These are phyloP conservation scores for Sugiyamaella japonica DNA, from an alignment of 1,139 yeast species.

Conservation along the genomic window DNA sequence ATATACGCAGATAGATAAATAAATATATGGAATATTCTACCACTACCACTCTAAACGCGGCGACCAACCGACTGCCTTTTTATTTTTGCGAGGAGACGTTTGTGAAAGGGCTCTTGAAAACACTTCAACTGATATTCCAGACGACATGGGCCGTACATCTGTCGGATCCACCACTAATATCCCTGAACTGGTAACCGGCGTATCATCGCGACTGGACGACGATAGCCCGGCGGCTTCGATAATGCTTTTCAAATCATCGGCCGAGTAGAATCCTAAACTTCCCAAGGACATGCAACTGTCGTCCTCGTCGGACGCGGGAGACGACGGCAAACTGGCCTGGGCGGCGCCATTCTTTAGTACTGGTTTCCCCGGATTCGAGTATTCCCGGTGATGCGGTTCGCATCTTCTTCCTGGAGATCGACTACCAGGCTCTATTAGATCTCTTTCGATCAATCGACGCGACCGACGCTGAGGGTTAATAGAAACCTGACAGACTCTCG, in stretches of 20 bases:
- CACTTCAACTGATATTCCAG: constrained; percentile 2
- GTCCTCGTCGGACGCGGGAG: not conserved
- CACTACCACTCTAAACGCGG: constrained; percentile 16
- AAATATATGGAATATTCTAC: constrained; percentile 6
- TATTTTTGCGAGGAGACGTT: constrained; percentile 2
- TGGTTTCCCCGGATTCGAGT: constrained; percentile 20
- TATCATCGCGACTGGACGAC: not conserved
- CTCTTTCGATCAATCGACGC: constrained; percentile 23
- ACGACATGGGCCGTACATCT: not conserved
- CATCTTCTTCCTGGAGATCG: constrained; percentile 29
- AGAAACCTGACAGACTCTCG: not conserved
- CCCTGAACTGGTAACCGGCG: not conserved
- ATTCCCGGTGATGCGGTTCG: constrained; percentile 28
- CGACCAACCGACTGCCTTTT: constrained; percentile 16
- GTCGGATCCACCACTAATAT: not conserved
- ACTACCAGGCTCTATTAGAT: constrained; percentile 19
- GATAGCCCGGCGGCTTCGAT: constrained; percentile 2
- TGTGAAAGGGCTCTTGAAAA: constrained; percentile 1
- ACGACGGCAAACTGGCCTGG: not conserved
- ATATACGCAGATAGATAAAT: constrained; percentile 2
- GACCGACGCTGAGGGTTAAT: constrained; percentile 23
- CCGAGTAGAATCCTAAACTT: constrained; percentile 31
- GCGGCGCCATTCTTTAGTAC: constrained; percentile 19
- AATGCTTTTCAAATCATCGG: constrained; percentile 23
- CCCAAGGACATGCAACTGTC: not conserved